Evolutionary conservation across 2,329 filamentous ascomycete genomes (phyloP), one percentile per base, ranked within the genome.

Genomic region (Colletotrichum tabaci): DNA sequence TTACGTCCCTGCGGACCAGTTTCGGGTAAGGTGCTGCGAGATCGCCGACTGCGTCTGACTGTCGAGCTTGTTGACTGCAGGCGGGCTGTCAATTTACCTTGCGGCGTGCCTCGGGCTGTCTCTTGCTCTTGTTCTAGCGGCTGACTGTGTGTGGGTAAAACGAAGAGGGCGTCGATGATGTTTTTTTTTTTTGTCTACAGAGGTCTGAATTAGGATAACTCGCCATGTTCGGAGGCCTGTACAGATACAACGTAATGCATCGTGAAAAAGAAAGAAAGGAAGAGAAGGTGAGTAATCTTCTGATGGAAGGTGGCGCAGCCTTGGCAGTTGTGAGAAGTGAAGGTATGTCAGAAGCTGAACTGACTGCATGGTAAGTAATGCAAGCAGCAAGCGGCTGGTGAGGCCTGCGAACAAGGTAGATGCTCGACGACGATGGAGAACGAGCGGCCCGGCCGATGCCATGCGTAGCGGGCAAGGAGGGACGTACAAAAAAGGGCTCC

Each of bases 11-110:
- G 23, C 49, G 58, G 40, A 18, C 42, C 23, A 40, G 66, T 52
- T 65, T 65, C 66, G 52, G 66, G 52, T 49, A 65, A 65, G 44
- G 30, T 50, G 61, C 61, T 52, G 61, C 61, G 49, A 67, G 58
- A 63, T 49, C 49, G 40, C 66, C 52, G 61, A 53, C 53, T 62
- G 66, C 61, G 61, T 61, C 53, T 62, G 60, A 23, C 38, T 15
- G 9, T 44, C 35, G 35, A 46, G 50, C 44, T 40, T 60, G 16
- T 23, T 23, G 23, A 23, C 38, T n/a, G 10, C 49, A 26, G 15
- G 23, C 9, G 18, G 16, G 40, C 61, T 50, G n/a, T 50, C 58
- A 35, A 30, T 69, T 60, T 67, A 58, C 67, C 61, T 69, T 47
- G 67, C 67, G 49, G 47, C 61, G 16, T 55, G 67, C 61, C 61